Evolutionary conservation across 768 basidiomycete genomes (phyloP).

Genomic region (Tulasnella sp.): DNA sequence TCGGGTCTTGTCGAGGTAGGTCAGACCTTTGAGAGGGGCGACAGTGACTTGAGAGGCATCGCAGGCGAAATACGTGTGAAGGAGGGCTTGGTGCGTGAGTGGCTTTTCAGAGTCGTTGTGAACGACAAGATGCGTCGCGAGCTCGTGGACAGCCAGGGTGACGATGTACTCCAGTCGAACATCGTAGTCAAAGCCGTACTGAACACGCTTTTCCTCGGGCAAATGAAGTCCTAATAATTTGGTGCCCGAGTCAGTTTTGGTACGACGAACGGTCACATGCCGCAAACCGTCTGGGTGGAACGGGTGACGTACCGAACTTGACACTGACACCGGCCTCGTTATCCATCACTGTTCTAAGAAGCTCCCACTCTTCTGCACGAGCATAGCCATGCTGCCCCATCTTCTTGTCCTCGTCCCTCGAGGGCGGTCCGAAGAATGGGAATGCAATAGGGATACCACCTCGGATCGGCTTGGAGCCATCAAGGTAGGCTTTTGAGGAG

Average conservation of each 20-base stretch:
- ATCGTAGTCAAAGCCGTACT: slow-evolving; percentile 52
- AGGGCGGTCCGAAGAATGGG: slow-evolving; percentile 84
- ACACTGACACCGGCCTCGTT: slow-evolving; percentile 69
- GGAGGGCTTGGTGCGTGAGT: slow-evolving; percentile 85
- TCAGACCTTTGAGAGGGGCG: slow-evolving; percentile 57
- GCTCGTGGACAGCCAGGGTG: slow-evolving; percentile 64
- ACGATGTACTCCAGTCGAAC: slow-evolving; percentile 79
- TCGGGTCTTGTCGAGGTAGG: slow-evolving; percentile 69
- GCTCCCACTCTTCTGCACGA: slow-evolving; percentile 68
- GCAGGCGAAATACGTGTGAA: slow-evolving; percentile 80
- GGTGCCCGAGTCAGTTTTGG: neutral
- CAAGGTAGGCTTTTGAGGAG: slow-evolving; percentile 70
- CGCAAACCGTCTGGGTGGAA: neutral
- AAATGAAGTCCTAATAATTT: neutral
- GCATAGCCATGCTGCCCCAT: slow-evolving; percentile 91
- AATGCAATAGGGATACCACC: slow-evolving; percentile 58
- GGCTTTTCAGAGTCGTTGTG: slow-evolving; percentile 56
- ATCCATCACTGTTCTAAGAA: slow-evolving; percentile 60
- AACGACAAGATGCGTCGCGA: slow-evolving; percentile 80
- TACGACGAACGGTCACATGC: neutral
- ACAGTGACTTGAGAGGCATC: slow-evolving; percentile 51
- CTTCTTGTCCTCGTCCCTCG: slow-evolving; percentile 57
- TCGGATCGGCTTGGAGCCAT: slow-evolving; percentile 72
- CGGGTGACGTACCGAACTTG: slow-evolving; percentile 58
- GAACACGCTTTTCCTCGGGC: slow-evolving; percentile 50